Conservation (phyloP, 2,329 filamentous ascomycete species). For the Fusarium setosum region DNA sequence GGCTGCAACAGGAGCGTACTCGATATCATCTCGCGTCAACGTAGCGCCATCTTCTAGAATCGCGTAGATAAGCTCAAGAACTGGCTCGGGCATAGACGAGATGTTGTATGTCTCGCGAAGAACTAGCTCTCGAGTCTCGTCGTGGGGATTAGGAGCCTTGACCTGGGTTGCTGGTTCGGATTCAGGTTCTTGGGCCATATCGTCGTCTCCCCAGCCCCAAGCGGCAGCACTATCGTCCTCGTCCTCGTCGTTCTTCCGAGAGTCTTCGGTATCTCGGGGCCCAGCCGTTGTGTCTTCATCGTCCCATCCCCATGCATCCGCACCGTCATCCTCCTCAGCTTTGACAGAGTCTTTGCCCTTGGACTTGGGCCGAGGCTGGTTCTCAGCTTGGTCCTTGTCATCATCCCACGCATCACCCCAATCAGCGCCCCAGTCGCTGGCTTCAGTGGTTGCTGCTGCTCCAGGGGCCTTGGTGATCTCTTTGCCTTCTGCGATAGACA, state of each 20-base stretch:
- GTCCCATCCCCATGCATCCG: slow-evolving; percentile 88
- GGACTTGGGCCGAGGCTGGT: slow-evolving; percentile 33
- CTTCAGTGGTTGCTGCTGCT: slow-evolving; percentile 55
- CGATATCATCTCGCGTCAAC: slow-evolving; percentile 65
- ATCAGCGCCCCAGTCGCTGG: slow-evolving; percentile 77
- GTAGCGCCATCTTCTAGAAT: slow-evolving; percentile 71
- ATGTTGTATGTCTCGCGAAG: slow-evolving; percentile 89
- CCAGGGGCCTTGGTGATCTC: slow-evolving; percentile 67
- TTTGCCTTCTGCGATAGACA: slow-evolving; percentile 75
- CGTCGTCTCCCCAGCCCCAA: slow-evolving; percentile 88
- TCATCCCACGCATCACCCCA: slow-evolving; percentile 88
- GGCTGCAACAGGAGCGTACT: slow-evolving; percentile 69
- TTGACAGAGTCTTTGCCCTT: slow-evolving; percentile 34
- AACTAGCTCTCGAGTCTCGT: slow-evolving; percentile 73
- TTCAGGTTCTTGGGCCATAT: slow-evolving; percentile 48
- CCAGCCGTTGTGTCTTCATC: slow-evolving; percentile 62
- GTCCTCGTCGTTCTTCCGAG: slow-evolving; percentile 42
- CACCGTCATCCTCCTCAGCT: slow-evolving; percentile 55
- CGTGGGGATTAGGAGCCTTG: slow-evolving; percentile 36
- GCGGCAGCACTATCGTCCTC: slow-evolving; percentile 71
- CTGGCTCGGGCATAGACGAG: slow-evolving; percentile 85
- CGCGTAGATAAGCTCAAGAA: slow-evolving; percentile 73
- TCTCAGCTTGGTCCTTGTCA: slow-evolving; percentile 60
- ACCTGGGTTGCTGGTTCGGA: slow-evolving; percentile 15
- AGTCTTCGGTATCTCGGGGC: slow-evolving; percentile 21